A percentile compares a stretch with the other conserved stretches of the same genome.
Evolutionary conservation across 2,329 filamentous ascomycete genomes (phyloP).

Genomic region (Pleoardoris graminearum): DNA sequence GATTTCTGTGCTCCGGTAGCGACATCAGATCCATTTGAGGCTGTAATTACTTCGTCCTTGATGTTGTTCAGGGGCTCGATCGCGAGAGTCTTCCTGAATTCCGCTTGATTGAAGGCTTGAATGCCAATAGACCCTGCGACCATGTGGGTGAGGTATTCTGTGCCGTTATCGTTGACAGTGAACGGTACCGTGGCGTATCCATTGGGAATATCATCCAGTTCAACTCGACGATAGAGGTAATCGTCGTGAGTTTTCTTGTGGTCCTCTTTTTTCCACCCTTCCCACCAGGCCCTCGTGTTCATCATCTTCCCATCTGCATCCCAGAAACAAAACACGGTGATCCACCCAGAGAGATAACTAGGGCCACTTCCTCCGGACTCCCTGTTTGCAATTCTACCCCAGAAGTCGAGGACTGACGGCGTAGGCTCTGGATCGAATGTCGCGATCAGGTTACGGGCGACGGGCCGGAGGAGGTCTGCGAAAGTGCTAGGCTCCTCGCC

Average conservation of each 20-base stretch:
- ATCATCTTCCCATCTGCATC: background rate
- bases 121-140: conserved; percentile 2
- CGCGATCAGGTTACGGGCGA: background rate
- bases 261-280: background rate
- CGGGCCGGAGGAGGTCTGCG: background rate
- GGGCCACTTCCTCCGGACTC: background rate
- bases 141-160: background rate
- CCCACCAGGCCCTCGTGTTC: background rate
- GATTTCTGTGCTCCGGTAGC: too few relatives aligned
- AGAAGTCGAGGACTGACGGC: background rate
- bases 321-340: conserved; percentile 8
- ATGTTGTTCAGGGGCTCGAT: background rate
- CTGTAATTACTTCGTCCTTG: background rate
- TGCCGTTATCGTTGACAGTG: background rate
- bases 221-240: background rate
- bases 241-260: background rate
- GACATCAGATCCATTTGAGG: background rate
- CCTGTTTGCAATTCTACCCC: background rate
- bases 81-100: background rate
- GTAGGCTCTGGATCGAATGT: background rate
- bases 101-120: background rate
- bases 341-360: conserved; percentile 3
- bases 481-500: conserved; percentile 45
- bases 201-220: background rate
- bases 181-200: background rate